These are phyloP conservation scores for Pulveroboletus ravenelii DNA, from an alignment of 768 basidiomycete species.

Conservation along the genomic window DNA sequence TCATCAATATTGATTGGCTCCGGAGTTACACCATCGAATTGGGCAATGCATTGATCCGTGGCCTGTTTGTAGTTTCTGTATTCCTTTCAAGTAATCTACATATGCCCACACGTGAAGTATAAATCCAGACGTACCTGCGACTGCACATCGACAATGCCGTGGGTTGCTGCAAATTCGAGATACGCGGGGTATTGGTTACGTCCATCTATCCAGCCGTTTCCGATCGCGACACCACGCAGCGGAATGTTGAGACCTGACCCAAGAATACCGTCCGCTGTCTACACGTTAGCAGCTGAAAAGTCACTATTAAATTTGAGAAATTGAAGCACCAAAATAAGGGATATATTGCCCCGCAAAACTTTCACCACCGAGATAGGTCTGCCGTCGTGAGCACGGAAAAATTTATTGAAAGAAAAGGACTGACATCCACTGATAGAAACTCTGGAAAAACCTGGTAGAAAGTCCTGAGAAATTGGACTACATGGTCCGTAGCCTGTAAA, in stretches of 20 bases:
- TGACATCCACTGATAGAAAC: slow-evolving; percentile 72
- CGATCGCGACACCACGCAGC: slow-evolving; percentile 81
- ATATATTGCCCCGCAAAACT: slow-evolving; percentile 98
- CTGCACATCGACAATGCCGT: slow-evolving; percentile 69
- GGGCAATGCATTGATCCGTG: slow-evolving; percentile 56
- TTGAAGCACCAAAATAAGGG: slow-evolving; percentile 76
- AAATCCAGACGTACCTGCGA: slow-evolving; percentile 47
- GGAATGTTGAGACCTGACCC: slow-evolving; percentile 54
- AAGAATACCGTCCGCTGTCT: slow-evolving; percentile 71
- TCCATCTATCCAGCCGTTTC: slow-evolving; percentile 97
- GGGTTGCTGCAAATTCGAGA: slow-evolving; percentile 77
- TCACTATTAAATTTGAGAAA: neutral
- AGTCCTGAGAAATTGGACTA: slow-evolving; percentile 80
- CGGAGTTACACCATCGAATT: slow-evolving; percentile 36
- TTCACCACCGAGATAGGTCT: slow-evolving; percentile 97
- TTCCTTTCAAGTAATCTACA: slow-evolving; percentile 35
- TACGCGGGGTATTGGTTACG: slow-evolving; percentile 86
- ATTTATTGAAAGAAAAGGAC: slow-evolving; percentile 28
- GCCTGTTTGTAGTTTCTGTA: slow-evolving; percentile 55
- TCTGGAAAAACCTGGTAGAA: slow-evolving; percentile 94
- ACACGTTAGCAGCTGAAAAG: slow-evolving; percentile 3
- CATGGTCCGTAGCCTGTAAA: slow-evolving; percentile 64
- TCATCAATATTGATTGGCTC: slow-evolving; percentile 51
- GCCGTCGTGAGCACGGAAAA: slow-evolving; percentile 11
- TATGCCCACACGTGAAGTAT: neutral